These are phyloP conservation scores for Penstemon davidsonii DNA, from an alignment of 257 asterid species.

Conservation along the genomic window DNA sequence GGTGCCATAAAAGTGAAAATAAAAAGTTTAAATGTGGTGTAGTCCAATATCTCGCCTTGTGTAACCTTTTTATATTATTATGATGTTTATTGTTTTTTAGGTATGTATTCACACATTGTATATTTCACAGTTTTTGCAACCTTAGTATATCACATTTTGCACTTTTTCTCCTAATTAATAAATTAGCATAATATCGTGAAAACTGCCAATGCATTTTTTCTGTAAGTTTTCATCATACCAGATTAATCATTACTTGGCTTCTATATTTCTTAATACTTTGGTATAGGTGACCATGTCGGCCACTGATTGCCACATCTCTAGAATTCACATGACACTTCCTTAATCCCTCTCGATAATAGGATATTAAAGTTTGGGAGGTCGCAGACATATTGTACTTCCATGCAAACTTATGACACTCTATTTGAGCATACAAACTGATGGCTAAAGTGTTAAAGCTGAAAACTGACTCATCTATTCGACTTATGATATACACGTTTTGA, in stretches of 20 bases:
- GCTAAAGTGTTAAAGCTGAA: neutral
- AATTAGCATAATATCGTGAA: neutral
- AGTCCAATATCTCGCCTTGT: neutral
- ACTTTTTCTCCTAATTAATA: neutral
- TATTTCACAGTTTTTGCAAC: neutral
- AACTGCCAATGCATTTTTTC: neutral
- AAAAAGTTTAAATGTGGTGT: neutral
- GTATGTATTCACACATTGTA: neutral
- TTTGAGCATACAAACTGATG: neutral
- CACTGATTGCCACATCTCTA: neutral
- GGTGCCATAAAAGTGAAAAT: slow-evolving; percentile 13
- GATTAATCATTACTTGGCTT: slow-evolving; percentile 8
- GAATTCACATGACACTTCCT: neutral
- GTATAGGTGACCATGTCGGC: neutral
- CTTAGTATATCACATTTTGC: neutral
- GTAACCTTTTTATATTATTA: too few species aligned
- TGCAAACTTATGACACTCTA: neutral
- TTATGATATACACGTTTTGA: neutral
- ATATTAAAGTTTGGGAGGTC: neutral
- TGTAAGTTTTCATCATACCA: neutral
- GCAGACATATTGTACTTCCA: neutral
- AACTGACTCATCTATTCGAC: neutral
- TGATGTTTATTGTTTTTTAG: neutral
- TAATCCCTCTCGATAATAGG: neutral
- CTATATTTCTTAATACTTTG: neutral